Conservation (phyloP, 768 basidiomycete species). For the Xerocomellus chrysenteron region DNA sequence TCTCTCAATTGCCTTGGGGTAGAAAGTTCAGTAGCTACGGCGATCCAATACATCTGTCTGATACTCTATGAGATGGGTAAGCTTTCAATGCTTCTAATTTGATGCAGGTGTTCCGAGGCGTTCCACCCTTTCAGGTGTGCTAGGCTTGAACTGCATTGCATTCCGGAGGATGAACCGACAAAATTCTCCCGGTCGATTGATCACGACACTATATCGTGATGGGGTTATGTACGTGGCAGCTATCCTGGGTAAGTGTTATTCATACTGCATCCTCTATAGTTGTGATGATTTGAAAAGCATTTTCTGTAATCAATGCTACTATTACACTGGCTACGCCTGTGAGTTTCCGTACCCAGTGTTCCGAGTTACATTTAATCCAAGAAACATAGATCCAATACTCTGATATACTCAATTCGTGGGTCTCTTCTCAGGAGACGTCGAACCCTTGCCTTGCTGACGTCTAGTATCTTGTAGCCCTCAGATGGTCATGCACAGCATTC, state of each 20-base stretch:
- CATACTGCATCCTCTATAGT: neutral
- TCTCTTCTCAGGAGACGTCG: neutral
- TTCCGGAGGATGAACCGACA: conserved; percentile 15
- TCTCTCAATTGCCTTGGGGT: conserved; percentile 9
- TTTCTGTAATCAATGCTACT: conserved; percentile 18
- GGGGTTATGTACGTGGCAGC: conserved; percentile 18
- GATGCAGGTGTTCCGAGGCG: neutral
- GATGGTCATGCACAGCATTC: conserved; percentile 23
- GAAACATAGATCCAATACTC: conserved; percentile 11
- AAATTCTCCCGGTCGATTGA: conserved; percentile 2
- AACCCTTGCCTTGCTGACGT: neutral
- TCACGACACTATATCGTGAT: conserved; percentile 17
- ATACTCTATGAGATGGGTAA: conserved; percentile 19
- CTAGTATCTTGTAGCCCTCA: conserved; percentile 12
- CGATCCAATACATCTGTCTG: conserved; percentile 8
- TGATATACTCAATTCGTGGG: conserved; percentile 19
- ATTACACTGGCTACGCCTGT: conserved; percentile 4
- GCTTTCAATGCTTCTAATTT: neutral
- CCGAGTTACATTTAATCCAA: neutral
- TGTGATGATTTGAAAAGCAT: conserved; percentile 5
- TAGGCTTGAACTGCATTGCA: conserved; percentile 16
- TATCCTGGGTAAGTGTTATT: conserved; percentile 11
- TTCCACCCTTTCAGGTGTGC: conserved; percentile 9
- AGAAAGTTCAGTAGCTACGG: conserved; percentile 3
- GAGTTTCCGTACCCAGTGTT: no score